Evolutionary conservation across 1,284 basidiomycete genomes (phyloP), one percentile per base, ranked within the genome.

Genomic region (Cryptococcus amylolentus): DNA sequence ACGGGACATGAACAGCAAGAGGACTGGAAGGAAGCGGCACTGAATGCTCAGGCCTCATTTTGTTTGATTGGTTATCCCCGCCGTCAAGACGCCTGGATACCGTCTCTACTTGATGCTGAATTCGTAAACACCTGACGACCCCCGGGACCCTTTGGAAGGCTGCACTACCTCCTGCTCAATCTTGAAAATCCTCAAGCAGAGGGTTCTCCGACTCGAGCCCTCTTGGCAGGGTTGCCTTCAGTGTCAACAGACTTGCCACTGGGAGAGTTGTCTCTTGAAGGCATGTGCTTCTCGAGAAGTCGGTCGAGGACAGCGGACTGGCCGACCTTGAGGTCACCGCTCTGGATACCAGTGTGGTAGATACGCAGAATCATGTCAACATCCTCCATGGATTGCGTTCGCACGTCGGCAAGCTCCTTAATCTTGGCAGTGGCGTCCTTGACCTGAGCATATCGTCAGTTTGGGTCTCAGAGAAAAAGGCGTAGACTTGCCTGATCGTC

Each of bases 341-440:
- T 87, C 73, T 88, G 84, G 72, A 93, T 91, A 40, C 87, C 91
- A 47, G 88, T 88, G 82, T 94, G 91, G 79, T 95, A 97, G 45
- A 98, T 84, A 75, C 96, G 90, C 44, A 99, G 83, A 49, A 99
- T 87, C 41, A 89, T 90, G 78, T 99, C 96, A 61, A 99, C 96
- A 75, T 98, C 95, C 75, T 98, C 95, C 89, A 98, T 98, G 23
- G 90, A 91, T 79, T 99, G 96, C 31, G 94, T 97, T 65, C 91
- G 88, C 54, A 98, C 91, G 72, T 98, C 96, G 20, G 96, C 96
- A 57, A 99, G 87, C 79, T 97, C 91, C 86, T 98, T 98, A 84
- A 98, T 98, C 85, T 97, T 98, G 78, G 88, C 87, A 2, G 96
- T 98, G 41, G 92, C 94, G 70, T 98, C 94, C 87, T 98, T 96